A percentile compares a stretch with the other conserved stretches of the same genome.
These are phyloP conservation scores for Neurospora intermedia DNA, from an alignment of 495 filamentous ascomycete genomes.

Conservation along the genomic window DNA sequence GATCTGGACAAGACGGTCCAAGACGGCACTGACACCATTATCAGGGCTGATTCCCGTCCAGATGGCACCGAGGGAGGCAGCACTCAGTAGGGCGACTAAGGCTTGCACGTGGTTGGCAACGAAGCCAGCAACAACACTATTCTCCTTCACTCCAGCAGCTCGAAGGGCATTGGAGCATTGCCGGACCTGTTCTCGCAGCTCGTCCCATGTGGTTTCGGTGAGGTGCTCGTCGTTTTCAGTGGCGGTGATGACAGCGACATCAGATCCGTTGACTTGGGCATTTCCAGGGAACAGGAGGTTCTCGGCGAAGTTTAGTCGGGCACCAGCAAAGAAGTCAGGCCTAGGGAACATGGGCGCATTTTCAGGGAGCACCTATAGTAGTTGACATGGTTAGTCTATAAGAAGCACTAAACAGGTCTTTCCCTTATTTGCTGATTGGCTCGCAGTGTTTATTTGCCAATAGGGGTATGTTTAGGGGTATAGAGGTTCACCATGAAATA, in stretches of 20 bases:
- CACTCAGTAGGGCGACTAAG: conserved; percentile 75
- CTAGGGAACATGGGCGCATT: conserved; percentile 68
- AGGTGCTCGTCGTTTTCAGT: conserved; percentile 57
- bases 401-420: not conserved
- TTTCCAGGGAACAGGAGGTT: conserved; percentile 72
- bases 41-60: conserved; percentile 87
- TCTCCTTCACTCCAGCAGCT: conserved; percentile 52
- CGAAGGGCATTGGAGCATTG: conserved; percentile 60
- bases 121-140: conserved; percentile 69
- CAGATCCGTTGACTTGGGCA: conserved; percentile 35
- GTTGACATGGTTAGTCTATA: not conserved
- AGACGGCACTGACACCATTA: conserved; percentile 57
- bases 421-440: not conserved
- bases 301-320: conserved; percentile 80
- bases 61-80: conserved; percentile 70
- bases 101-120: conserved; percentile 80
- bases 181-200: conserved; percentile 67
- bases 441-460: not conserved
- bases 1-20: conserved; percentile 77
- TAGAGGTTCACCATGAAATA: not conserved
- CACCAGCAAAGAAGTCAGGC: conserved; percentile 70
- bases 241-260: conserved; percentile 60
- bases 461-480: not conserved
- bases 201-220: conserved; percentile 61
- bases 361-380: conserved; percentile 53